A percentile compares a stretch with the other conserved stretches of the same genome.
Evolutionary conservation across 176 grass and related monocot genomes (phyloP).

Genomic region (Oropetium thomaeum): DNA sequence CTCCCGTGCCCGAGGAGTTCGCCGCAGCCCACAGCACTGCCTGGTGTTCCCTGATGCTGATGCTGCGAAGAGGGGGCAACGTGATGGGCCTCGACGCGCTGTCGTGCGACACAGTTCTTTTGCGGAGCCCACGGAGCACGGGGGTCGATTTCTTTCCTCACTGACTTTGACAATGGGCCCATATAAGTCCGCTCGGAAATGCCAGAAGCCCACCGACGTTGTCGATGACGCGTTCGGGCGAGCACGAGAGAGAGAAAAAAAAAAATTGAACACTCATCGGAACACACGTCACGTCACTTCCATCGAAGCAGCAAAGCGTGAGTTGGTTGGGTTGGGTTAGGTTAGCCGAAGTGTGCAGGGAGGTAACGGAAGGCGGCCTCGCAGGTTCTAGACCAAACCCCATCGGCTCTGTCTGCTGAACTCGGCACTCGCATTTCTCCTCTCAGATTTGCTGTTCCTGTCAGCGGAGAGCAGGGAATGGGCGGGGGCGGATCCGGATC

Average conservation of each 20-base stretch:
- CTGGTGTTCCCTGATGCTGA: too few species aligned
- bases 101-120: too few species aligned
- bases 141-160: too few species aligned
- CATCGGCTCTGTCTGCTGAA: not conserved
- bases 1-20: not conserved
- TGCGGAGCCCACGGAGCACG: too few species aligned
- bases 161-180: too few species aligned
- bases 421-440: not conserved
- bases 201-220: not conserved
- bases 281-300: not conserved
- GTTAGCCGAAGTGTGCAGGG: constrained; percentile 11
- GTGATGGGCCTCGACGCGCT: too few species aligned
- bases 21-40: not conserved
- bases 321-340: too few species aligned
- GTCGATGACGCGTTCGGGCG: not conserved
- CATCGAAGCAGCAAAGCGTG: not conserved
- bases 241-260: not conserved
- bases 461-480: constrained; percentile 36
- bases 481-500: constrained; percentile 81
- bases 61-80: too few species aligned
- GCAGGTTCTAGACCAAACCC: constrained; percentile 17
- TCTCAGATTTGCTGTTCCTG: constrained; percentile 14
- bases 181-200: too few species aligned
- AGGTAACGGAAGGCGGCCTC: not conserved
- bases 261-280: not conserved